Conservation (phyloP, 176 grass and related monocot genomes). For the Rhipidocladum racemiflorum region DNA sequence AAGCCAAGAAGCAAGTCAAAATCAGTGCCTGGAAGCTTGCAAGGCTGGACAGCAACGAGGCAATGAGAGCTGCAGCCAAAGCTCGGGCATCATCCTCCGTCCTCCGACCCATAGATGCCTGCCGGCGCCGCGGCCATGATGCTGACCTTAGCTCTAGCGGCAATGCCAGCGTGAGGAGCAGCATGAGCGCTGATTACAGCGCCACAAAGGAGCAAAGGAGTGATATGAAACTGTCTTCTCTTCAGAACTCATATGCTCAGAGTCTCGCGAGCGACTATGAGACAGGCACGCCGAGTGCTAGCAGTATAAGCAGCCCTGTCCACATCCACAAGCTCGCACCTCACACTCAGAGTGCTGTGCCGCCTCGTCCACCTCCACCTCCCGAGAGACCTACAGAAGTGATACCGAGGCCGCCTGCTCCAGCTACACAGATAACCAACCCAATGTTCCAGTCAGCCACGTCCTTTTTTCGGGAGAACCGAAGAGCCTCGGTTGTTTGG, state of each 20-base stretch:
- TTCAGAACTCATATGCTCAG: constrained; percentile 50
- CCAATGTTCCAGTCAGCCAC: constrained; percentile 64
- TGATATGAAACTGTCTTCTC: constrained; percentile 38
- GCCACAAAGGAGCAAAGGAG: constrained; percentile 39
- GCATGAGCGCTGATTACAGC: constrained; percentile 43
- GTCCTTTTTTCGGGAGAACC: constrained; percentile 52
- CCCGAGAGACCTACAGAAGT: constrained; percentile 10
- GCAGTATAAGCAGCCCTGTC: constrained; percentile 66
- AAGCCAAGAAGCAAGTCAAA: constrained; percentile 75
- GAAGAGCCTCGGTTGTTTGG: constrained; percentile 74
- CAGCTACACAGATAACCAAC: constrained; percentile 28
- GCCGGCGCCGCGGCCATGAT: constrained; percentile 3
- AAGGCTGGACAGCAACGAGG: constrained; percentile 68
- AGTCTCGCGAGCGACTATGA: constrained; percentile 53
- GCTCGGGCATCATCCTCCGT: constrained; percentile 78
- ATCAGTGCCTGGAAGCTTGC: constrained; percentile 95
- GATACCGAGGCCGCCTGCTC: constrained; percentile 25
- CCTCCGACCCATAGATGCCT: constrained; percentile 58
- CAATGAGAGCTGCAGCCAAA: constrained; percentile 65
- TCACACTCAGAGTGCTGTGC: constrained; percentile 1
- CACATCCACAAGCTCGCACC: constrained; percentile 26
- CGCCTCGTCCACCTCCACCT: constrained; percentile 31
- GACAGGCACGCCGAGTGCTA: constrained; percentile 48
- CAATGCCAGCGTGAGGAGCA: constrained; percentile 60
- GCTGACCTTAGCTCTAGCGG: constrained; percentile 57